Evolutionary conservation across 306 rosid species (phyloP).

Genomic region (Dalbergia oliveri): DNA sequence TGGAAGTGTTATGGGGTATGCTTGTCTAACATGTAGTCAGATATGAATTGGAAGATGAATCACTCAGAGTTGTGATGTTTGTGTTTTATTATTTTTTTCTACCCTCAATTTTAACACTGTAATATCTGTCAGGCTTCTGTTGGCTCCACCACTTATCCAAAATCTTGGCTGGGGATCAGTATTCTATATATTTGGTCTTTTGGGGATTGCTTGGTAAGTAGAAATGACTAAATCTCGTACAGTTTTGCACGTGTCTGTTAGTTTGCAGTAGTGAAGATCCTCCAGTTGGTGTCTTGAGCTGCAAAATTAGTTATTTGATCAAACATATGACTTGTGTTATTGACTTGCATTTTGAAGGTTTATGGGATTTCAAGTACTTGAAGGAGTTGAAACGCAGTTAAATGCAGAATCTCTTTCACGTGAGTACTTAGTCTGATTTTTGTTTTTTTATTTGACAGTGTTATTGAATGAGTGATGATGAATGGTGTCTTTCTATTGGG

Average conservation of each 20-base stretch:
- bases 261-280: slow-evolving; percentile 38
- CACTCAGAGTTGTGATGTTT: neutral
- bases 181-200: slow-evolving; percentile 80
- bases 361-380: slow-evolving; percentile 78
- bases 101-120: slow-evolving; percentile 44
- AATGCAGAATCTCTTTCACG: slow-evolving; percentile 63
- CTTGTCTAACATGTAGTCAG: slow-evolving; percentile 29
- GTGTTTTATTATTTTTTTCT: slow-evolving; percentile 19
- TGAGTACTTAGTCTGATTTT: slow-evolving; percentile 54
- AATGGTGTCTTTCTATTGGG: slow-evolving; percentile 19
- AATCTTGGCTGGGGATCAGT: slow-evolving; percentile 94
- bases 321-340: slow-evolving; percentile 37
- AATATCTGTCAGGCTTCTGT: slow-evolving; percentile 76
- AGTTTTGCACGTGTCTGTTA: slow-evolving; percentile 26
- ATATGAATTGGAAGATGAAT: slow-evolving; percentile 5
- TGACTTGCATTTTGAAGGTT: slow-evolving; percentile 68
- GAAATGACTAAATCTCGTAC: slow-evolving; percentile 34
- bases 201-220: slow-evolving; percentile 91
- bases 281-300: slow-evolving; percentile 13
- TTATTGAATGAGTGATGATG: slow-evolving; percentile 22
- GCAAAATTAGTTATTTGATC: slow-evolving; percentile 33
- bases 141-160: slow-evolving; percentile 94
- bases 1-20: slow-evolving; percentile 97
- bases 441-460: neutral
- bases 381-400: slow-evolving; percentile 57